Evolutionary conservation across 805 yeast genomes (phyloP).

Genomic region (Dipodascopsis tothii): DNA sequence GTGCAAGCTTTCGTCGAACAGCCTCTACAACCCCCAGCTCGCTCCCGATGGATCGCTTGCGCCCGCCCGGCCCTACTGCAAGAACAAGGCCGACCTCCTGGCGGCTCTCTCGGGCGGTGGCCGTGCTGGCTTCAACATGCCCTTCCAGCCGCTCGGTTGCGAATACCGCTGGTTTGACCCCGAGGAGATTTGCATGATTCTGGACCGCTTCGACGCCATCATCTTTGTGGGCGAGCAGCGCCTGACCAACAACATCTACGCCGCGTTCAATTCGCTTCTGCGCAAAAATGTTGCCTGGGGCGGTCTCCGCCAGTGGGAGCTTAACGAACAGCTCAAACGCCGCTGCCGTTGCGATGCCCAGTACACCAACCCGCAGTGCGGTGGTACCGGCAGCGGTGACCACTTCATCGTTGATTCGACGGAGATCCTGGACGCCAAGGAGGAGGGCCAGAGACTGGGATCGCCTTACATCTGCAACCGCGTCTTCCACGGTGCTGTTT

Average conservation of each 20-base stretch:
- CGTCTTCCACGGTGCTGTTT: conserved; percentile 19
- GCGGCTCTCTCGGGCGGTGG: conserved; percentile 16
- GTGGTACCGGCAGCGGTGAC: conserved; percentile 18
- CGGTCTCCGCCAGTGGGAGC: conserved; percentile 21
- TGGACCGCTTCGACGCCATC: conserved; percentile 21
- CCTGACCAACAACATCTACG: conserved; percentile 19
- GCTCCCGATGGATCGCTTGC: conserved; percentile 14
- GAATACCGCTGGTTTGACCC: conserved; percentile 23
- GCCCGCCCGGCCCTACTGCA: conserved; percentile 17
- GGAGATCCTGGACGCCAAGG: conserved; percentile 22
- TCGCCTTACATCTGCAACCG: conserved; percentile 23
- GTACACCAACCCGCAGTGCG: conserved; percentile 22
- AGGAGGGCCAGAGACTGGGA: conserved; percentile 13
- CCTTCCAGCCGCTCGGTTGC: conserved; percentile 14
- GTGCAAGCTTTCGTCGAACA: conserved; percentile 13
- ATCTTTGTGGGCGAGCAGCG: conserved; percentile 20
- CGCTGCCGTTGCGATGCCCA: conserved; percentile 22
- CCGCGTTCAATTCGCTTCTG: conserved; percentile 21
- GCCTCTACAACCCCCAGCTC: conserved; percentile 18
- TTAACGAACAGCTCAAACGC: conserved; percentile 18
- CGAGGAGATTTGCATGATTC: conserved; percentile 22
- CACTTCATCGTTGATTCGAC: conserved; percentile 22
- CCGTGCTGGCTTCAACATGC: conserved; percentile 10
- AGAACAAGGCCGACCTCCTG: conserved; percentile 9
- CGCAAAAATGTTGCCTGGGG: conserved; percentile 23